These are phyloP conservation scores for Thelonectria rubi DNA, from an alignment of 2,329 filamentous ascomycete species.

Conservation along the genomic window DNA sequence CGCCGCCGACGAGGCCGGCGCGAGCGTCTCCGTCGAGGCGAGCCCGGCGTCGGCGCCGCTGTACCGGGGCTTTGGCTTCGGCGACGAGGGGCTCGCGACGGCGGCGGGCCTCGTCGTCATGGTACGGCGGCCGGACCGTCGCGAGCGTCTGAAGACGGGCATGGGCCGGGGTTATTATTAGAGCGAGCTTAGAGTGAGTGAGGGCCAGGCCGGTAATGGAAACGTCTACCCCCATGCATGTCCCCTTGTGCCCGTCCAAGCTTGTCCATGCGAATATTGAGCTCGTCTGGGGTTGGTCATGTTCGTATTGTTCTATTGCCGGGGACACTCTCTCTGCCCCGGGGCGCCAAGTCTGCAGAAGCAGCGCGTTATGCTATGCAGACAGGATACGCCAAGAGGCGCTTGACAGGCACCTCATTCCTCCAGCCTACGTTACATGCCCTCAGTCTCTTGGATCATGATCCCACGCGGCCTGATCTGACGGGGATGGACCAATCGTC, in stretches of 20 bases:
- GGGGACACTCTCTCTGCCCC: too few species aligned
- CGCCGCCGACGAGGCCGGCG: slow-evolving; percentile 3
- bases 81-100: slow-evolving; percentile 1
- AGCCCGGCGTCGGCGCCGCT: background rate
- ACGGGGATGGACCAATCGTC: too few species aligned
- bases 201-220: background rate
- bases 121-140: slow-evolving; percentile 2
- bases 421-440: background rate
- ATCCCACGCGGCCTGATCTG: too few species aligned
- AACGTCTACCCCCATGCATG: too few species aligned
- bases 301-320: too few species aligned
- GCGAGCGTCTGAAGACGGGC: slow-evolving; percentile 9
- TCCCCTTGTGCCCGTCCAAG: too few species aligned
- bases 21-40: slow-evolving; percentile 4
- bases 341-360: too few species aligned
- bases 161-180: slow-evolving; percentile 14
- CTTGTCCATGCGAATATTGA: too few species aligned
- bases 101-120: slow-evolving; percentile 2
- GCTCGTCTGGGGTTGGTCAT: too few species aligned
- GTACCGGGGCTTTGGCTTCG: slow-evolving; percentile 10
- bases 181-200: background rate
- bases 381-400: too few species aligned
- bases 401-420: too few species aligned
- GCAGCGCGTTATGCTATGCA: background rate
- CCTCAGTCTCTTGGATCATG: background rate